Evolutionary conservation across 495 filamentous ascomycete species (phyloP).

Genomic region (Hypoxylon fragiforme): DNA sequence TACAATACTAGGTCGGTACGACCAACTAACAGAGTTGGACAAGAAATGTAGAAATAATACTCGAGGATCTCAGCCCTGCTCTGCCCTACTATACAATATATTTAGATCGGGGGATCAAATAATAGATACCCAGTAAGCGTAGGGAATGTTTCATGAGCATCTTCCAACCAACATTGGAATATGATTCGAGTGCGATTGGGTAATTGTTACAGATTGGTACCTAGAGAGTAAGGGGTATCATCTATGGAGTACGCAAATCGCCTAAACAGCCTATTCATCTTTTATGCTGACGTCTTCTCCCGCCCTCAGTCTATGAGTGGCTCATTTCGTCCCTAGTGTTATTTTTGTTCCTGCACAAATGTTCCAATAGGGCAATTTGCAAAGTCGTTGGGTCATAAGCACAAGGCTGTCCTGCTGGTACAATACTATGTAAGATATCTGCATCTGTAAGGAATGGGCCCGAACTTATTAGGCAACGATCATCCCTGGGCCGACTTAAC

Average conservation of each 20-base stretch:
- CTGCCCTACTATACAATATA: no score
- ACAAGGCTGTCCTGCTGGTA: no score
- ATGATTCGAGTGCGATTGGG: constrained; percentile 4
- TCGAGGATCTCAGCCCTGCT: no score
- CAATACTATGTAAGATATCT: constrained; percentile 11
- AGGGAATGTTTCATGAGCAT: no score
- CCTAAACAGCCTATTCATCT: no score
- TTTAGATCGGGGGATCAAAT: background rate
- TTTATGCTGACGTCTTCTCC: background rate
- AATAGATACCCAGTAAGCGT: no score
- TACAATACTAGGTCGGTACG: no score
- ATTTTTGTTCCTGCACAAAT: constrained; percentile 4
- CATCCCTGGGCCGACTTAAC: constrained; percentile 13
- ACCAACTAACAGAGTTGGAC: no score
- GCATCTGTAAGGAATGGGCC: constrained; percentile 22
- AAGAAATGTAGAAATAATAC: no score
- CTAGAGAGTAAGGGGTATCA: no score
- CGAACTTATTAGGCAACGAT: constrained; percentile 19
- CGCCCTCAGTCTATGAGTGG: background rate
- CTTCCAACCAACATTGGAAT: constrained; percentile 17
- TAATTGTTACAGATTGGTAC: constrained; percentile 17
- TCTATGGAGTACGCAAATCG: no score
- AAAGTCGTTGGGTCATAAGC: constrained; percentile 10
- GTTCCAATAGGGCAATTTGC: constrained; percentile 9
- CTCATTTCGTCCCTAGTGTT: constrained; percentile 8